A percentile compares a stretch with the other conserved stretches of the same genome.
Conservation (phyloP, 805 yeast genomes). For the Ascoidea asiatica region DNA sequence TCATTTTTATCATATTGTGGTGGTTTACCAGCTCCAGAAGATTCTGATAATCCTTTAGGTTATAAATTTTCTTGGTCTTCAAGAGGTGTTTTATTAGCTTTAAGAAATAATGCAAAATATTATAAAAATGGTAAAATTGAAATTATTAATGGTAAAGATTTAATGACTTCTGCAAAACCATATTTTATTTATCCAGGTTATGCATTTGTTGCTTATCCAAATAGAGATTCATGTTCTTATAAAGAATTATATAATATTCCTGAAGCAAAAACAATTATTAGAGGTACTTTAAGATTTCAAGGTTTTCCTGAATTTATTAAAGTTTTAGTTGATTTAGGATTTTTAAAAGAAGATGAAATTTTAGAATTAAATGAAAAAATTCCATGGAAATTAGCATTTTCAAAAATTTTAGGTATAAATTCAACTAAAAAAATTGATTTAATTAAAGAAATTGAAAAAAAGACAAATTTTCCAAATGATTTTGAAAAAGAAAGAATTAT, state of each 20-base stretch:
- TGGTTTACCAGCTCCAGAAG: conserved; percentile 97
- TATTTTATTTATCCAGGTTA: conserved; percentile 93
- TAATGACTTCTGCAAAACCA: conserved; percentile 91
- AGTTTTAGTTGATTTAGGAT: conserved; percentile 87
- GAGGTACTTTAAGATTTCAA: conserved; percentile 96
- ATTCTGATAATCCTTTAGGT: conserved; percentile 95
- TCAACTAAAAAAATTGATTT: conserved; percentile 64
- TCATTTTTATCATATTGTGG: conserved; percentile 96
- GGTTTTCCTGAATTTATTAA: conserved; percentile 98
- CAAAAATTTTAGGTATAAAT: conserved; percentile 59
- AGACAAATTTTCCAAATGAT: conserved; percentile 68
- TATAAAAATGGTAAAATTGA: conserved; percentile 78
- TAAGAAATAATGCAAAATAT: conserved; percentile 86
- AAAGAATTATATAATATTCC: conserved; percentile 88
- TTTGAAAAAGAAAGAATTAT: conserved; percentile 80
- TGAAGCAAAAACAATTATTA: conserved; percentile 91
- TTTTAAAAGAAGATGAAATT: conserved; percentile 65
- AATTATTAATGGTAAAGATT: conserved; percentile 71
- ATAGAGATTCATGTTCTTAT: conserved; percentile 94
- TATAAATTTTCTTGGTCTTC: conserved; percentile 99
- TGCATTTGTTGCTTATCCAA: conserved; percentile 91
- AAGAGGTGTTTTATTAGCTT: conserved; percentile 91
- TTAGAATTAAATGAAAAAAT: conserved; percentile 42
- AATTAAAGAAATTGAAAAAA: conserved; percentile 57
- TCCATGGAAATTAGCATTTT: conserved; percentile 85